Base-by-base conservation (phyloP, 495 filamentous ascomycete genomes). In the Neurospora tetraspora region DNA sequence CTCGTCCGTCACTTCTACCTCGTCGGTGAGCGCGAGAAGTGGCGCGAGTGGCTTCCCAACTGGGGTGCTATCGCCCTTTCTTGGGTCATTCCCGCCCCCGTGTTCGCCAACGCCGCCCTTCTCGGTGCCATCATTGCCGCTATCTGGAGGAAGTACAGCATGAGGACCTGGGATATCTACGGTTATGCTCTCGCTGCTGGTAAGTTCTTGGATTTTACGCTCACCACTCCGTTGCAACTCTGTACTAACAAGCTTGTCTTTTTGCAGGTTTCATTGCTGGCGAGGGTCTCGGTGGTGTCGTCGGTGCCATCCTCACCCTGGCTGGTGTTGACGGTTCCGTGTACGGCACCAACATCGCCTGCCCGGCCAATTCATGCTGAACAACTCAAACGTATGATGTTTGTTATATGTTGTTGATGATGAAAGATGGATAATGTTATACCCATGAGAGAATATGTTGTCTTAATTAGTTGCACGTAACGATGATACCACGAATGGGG, bases 161-260 rank as follows among this genome's bases (percentile, higher is more conserved):
- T 88, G 8, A 79, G 78, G 45, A 82, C 78, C 71, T 92, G 89
- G 74, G 90, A 90, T 45, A 79, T 88, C 39, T 89, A 89, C 72
- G 88, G 87, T n/a, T 91, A 90, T 75, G 88, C 88, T 9, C 82
- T 91, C 61, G 90, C 90, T 31, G 90, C 90, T 16, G 90, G 89
- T n/a, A n/a, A n/a, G n/a, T n/a, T n/a, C n/a, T n/a, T n/a, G n/a
- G n/a, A n/a, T n/a, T n/a, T n/a, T n/a, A n/a, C n/a, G n/a, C n/a
- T n/a, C n/a, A n/a, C n/a, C n/a, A n/a, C n/a, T n/a, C n/a, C n/a
- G n/a, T n/a, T n/a, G n/a, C n/a, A n/a, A n/a, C n/a, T n/a, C n/a
- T n/a, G n/a, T n/a, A n/a, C n/a, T n/a, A n/a, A n/a, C n/a, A n/a
- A n/a, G n/a, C n/a, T n/a, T n/a, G n/a, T n/a, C n/a, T n/a, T n/a